Base-by-base conservation (phyloP, 495 filamentous ascomycete species). In the Aspergillus affinis region DNA sequence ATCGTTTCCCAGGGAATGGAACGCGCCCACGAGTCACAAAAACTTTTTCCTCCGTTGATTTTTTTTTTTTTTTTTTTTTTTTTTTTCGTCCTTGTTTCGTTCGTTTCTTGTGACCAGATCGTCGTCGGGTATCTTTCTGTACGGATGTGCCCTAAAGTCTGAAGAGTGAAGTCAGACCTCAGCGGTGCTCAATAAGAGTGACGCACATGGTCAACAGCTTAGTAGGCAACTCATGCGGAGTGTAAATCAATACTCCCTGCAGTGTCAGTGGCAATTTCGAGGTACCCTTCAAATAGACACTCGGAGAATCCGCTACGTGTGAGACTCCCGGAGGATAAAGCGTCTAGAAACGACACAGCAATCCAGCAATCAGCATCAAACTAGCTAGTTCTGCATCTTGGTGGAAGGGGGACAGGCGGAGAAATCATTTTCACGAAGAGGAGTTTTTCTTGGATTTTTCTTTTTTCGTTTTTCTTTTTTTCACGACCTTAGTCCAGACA, bases 31-130 rank as follows among this genome's bases (percentile, higher is more conserved):
- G 36, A 41, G 36, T 17, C 36, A 15, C 10, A 41, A 1, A 36
- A 41, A 8, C 10, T n/a, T 18, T 29, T 54, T 27, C n/a, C 9
- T 53, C 27, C 26, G 36, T 56, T 27, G 47, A 57, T 41, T 47
- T 54, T 36, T 51, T 52, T 50, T 57, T 36, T 21, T n/a, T n/a
- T 13, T 26, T 52, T 19, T 48, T 48, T 48, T 48, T 48, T 48
- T 48, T 52, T 50, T 57, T 36, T 21, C 51, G 7, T 6, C 6
- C 30, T 55, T 41, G 41, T 13, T 19, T 52, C 13, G 3, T 49
- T 49, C 15, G 4, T 49, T 49, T 52, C 41, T 57, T 36, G 21
- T 55, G 55, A 32, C 47, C 29, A 55, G 26, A 45, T 26, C 30
- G 21, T 49, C 23, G 45, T 53, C 32, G 48, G 55, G 36, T 52